A percentile compares a stretch with the other conserved stretches of the same genome.
Conservation (phyloP, 1,284 basidiomycete species). For the Tylopilus orsonianus region DNA sequence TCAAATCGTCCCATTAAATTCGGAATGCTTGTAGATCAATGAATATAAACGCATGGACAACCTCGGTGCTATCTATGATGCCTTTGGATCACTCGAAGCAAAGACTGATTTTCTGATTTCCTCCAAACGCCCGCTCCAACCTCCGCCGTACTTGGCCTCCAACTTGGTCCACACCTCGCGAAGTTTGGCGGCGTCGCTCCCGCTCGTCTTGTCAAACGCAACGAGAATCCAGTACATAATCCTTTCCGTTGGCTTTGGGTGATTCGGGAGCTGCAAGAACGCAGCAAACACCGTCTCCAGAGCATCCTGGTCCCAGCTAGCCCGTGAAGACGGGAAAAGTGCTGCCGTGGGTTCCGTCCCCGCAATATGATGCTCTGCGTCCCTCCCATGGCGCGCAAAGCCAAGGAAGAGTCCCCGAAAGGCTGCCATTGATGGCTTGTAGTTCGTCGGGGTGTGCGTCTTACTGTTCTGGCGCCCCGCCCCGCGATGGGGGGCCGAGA, state of each 20-base stretch:
- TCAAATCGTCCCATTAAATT: not conserved
- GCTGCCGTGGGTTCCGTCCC: not conserved
- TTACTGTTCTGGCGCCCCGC: slow-evolving; percentile 30
- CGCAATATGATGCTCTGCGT: not conserved
- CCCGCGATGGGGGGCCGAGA: slow-evolving; percentile 47
- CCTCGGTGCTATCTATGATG: slow-evolving; percentile 4
- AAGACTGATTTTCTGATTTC: slow-evolving; percentile 39
- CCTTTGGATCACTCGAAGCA: slow-evolving; percentile 11
- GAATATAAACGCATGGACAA: slow-evolving; percentile 7
- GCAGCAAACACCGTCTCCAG: slow-evolving; percentile 55
- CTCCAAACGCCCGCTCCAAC: slow-evolving; percentile 52
- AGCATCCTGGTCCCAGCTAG: slow-evolving; percentile 54
- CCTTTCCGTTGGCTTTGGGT: slow-evolving; percentile 42
- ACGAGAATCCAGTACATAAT: slow-evolving; percentile 64
- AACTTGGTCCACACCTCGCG: slow-evolving; percentile 55
- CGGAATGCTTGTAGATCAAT: slow-evolving; percentile 9
- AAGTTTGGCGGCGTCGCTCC: slow-evolving; percentile 46
- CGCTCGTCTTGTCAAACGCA: slow-evolving; percentile 59
- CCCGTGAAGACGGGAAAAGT: slow-evolving; percentile 12
- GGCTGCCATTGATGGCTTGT: slow-evolving; percentile 48
- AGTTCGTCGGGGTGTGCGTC: slow-evolving; percentile 31
- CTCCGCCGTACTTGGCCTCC: slow-evolving; percentile 48
- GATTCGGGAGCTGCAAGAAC: slow-evolving; percentile 53
- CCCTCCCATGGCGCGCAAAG: slow-evolving; percentile 60
- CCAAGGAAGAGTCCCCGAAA: slow-evolving; percentile 79